Evolutionary conservation across 495 filamentous ascomycete genomes (phyloP), one percentile per base, ranked within the genome.

Genomic region (Talaromyces trachyspermus): DNA sequence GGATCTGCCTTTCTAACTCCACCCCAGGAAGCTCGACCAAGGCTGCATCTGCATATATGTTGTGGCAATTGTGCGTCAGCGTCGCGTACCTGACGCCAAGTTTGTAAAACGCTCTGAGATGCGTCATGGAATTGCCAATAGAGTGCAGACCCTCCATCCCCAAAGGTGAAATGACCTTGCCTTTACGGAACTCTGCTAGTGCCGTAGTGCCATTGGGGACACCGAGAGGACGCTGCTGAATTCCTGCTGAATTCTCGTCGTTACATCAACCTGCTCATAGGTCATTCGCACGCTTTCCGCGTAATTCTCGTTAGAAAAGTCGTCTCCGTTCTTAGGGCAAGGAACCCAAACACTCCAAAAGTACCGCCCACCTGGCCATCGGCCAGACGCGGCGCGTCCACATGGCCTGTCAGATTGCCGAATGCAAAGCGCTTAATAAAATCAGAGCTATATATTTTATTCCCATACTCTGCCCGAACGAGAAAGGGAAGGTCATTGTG

Each of bases 131-230:
- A 70, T 95, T 95, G 30, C 88, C 91, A 49, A 98, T 94, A 53
- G 95, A 90, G 60, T 98, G 92, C 1, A 98, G 77, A 3, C 92
- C 92, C 66, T 98, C 92, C 20, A 96, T 86, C 11, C 82, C 87
- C 11, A 90, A 63, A 6, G 89, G 88, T 3, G 78, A 81, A 50
- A 84, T 80, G 43, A 84, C 71, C 46, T 74, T 76, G 50, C 75
- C 74, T 37, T 75, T 60, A 17, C 65, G 63, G 61, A 86, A 89
- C 12, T 74, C 77, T 0, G 70, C 58, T 11, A 80, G 50, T 5
- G 88, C 84, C 0, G 74, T 74, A 27, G 61, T 68, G 58, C 72
- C 70, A 59, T 80, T 2, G 78, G 58, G 0, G 74, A 60, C 1
- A 76, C 63, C 0, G 77, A 72, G 66, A 95, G 89, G 50, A 80